phyloP scores from a whole-genome alignment of 257 asterid genomes.

The Echium plantagineum region DNA sequence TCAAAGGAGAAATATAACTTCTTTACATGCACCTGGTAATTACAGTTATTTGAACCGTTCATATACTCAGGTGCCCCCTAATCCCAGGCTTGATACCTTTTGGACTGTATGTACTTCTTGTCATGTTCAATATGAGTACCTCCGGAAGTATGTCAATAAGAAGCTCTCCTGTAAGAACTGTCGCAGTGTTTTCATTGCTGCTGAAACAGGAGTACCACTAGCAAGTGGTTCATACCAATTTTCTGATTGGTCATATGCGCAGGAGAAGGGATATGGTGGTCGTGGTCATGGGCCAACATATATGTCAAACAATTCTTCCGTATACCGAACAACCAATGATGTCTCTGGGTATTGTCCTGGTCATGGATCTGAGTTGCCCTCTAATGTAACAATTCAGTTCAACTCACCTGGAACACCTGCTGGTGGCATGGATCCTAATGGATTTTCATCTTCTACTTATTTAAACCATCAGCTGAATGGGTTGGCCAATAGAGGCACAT shows the following conservation, averaged over 20 bases:
- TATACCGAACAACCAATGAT: conserved; percentile 43
- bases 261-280: no score
- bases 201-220: no score
- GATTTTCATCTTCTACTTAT: conserved; percentile 39
- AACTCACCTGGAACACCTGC: conserved; percentile 40
- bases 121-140: no score
- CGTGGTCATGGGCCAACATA: conserved; percentile 3
- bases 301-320: conserved; percentile 33
- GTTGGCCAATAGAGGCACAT: conserved; percentile 35
- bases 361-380: conserved; percentile 45
- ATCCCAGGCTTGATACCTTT: no score
- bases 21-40: conserved; percentile 32
- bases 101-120: no score
- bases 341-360: conserved; percentile 48
- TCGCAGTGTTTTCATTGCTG: no score
- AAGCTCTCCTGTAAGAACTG: no score
- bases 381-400: conserved; percentile 67
- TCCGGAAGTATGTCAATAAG: no score
- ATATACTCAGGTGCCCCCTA: no score
- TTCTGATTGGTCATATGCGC: conserved; percentile 31
- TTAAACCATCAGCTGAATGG: conserved; percentile 38
- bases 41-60: no score
- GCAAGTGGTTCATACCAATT: no score
- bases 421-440: conserved; percentile 44
- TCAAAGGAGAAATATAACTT: conserved; percentile 39